Conservation (phyloP, 768 basidiomycete species). For the Leccinum arenicola region DNA sequence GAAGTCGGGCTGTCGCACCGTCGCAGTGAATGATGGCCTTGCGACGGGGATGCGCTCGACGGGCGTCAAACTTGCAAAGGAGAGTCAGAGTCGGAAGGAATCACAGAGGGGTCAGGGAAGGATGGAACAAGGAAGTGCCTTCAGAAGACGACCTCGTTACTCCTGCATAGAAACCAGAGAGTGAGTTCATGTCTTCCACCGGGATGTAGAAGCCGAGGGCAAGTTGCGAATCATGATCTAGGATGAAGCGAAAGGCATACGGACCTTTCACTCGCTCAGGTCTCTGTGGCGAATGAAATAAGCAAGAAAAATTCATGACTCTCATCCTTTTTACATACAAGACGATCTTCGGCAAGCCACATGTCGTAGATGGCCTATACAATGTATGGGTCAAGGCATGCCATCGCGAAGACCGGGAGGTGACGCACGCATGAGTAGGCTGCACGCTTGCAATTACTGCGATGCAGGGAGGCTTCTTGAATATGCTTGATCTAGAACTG, state of each 20-base stretch:
- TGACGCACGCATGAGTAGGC: conserved; percentile 77
- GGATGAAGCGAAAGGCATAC: conserved; percentile 80
- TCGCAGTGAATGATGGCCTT: conserved; percentile 15
- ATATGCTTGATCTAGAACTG: background rate
- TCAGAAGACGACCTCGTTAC: conserved; percentile 67
- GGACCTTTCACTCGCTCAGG: conserved; percentile 79
- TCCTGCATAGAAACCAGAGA: conserved; percentile 83
- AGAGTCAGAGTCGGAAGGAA: background rate
- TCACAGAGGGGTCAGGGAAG: too few species aligned
- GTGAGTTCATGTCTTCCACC: conserved; percentile 83
- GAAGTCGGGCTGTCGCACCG: conserved; percentile 4
- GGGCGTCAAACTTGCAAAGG: conserved; percentile 17
- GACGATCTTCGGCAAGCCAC: conserved; percentile 82
- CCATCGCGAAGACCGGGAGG: background rate
- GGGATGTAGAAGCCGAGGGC: conserved; percentile 88
- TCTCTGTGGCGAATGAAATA: conserved; percentile 46
- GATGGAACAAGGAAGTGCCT: conserved; percentile 47
- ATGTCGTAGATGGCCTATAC: conserved; percentile 70
- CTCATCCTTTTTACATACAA: conserved; percentile 46
- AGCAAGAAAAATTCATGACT: background rate
- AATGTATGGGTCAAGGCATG: background rate
- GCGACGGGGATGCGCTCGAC: conserved; percentile 10
- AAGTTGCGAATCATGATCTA: conserved; percentile 63
- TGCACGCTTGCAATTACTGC: conserved; percentile 88
- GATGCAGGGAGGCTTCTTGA: background rate